Base-by-base conservation (phyloP, 495 filamentous ascomycete species). In the Elasticomyces elasticus region DNA sequence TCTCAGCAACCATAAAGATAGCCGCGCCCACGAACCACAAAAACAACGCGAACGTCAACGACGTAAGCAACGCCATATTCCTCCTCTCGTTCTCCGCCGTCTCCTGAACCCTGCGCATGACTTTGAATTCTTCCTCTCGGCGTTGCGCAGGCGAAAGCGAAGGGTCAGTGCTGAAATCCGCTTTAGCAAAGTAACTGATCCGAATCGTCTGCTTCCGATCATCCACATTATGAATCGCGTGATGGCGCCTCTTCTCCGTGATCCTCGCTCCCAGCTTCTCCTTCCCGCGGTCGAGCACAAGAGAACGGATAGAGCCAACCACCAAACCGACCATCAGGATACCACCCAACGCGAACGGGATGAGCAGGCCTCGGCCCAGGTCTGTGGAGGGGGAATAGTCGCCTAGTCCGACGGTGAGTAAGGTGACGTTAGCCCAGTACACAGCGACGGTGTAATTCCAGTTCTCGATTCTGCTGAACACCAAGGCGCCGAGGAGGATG, bases 251-350 rank as follows among this genome's bases (percentile, higher is more conserved):
- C 61, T 81, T 88, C 58, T 89, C 86, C 0, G 83, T 68, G 60
- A 90, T 74, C 1, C 86, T 74, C 10, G 81, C 82, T 9, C 75
- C 74, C 30, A 94, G 72, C 60, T 84, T 84, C 49, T 78, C 68
- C 60, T 82, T 84, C 2, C 84, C 87, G 22, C 84, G 77, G 55
- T 94, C 87, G 0, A 95, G 72, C 0, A 87, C 79, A n/a, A 94
- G 69, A 9, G 80, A 83, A 13, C 87, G 78, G 41, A 95, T 86
- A 9, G 86, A 89, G 5, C 85, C 85, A 55, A 71, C 80, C 13
- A 94, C 83, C 9, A 95, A 73, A 82, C 89, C 89, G 9, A 95
- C 72, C 42, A 82, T 85, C 20, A 89, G 77, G 45, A 94, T 84
- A 1, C 89, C 89, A 10, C 86, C 78, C 22, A 92, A 75, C 0